Conservation (phyloP, 2,329 filamentous ascomycete species). For the Graphilbum ipis-grandicollis region DNA sequence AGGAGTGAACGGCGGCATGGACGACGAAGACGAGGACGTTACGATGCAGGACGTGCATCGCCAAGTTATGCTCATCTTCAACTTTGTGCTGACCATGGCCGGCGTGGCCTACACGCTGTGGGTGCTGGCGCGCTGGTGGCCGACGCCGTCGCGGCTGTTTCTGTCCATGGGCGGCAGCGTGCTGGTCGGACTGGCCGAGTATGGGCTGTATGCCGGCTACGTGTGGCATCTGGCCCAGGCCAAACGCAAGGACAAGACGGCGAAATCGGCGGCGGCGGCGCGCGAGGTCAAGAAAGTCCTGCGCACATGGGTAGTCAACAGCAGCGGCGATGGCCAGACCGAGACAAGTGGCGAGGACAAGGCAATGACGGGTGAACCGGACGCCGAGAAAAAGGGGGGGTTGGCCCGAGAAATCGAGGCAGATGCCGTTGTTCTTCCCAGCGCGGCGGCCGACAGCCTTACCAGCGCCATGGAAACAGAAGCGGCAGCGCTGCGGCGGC, state of each 20-base stretch:
- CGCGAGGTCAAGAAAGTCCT: conserved; percentile 53
- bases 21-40: conserved; percentile 39
- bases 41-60: conserved; percentile 59
- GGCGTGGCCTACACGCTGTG: conserved; percentile 63
- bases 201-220: conserved; percentile 61
- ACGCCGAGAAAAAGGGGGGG: too few species aligned
- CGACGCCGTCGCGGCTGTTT: conserved; percentile 49
- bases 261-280: conserved; percentile 46
- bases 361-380: neutral
- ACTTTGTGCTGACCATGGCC: conserved; percentile 73
- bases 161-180: conserved; percentile 54
- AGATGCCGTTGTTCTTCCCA: too few species aligned
- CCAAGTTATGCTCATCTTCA: conserved; percentile 73
- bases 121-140: conserved; percentile 65
- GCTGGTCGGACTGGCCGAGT: conserved; percentile 57
- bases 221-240: conserved; percentile 53
- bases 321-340: conserved; percentile 17
- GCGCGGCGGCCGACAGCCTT: too few species aligned
- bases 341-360: neutral
- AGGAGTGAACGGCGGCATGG: neutral
- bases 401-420: too few species aligned
- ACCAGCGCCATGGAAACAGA: too few species aligned
- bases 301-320: conserved; percentile 49
- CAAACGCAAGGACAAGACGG: conserved; percentile 41
- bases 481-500: too few species aligned